phyloP scores from a whole-genome alignment of 179 eudicot species.

The Corrigiola litoralis region DNA sequence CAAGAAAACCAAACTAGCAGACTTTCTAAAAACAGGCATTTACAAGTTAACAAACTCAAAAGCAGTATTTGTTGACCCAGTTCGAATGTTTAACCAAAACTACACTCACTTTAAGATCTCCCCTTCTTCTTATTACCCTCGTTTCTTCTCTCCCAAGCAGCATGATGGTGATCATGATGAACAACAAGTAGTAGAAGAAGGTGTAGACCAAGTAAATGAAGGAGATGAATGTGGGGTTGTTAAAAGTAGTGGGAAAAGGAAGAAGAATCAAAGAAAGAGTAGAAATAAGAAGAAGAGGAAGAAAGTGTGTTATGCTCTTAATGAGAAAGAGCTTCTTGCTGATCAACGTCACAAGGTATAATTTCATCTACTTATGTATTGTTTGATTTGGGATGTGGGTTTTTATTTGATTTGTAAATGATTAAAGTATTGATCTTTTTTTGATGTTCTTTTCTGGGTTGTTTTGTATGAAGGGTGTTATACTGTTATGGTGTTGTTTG shows the following conservation, averaged over 20 bases:
- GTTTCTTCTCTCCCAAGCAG: slow-evolving; percentile 46
- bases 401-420: too few species aligned
- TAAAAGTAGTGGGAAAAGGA: slow-evolving; percentile 36
- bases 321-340: slow-evolving; percentile 61
- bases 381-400: too few species aligned
- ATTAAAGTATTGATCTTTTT: too few species aligned
- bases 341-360: slow-evolving; percentile 75
- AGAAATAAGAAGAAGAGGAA: slow-evolving; percentile 17
- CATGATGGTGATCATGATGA: too few species aligned
- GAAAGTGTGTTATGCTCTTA: slow-evolving; percentile 31
- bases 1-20: slow-evolving; percentile 15
- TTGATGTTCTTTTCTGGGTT: too few species aligned
- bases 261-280: slow-evolving; percentile 24
- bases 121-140: slow-evolving; percentile 68
- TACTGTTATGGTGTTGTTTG: too few species aligned
- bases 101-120: slow-evolving; percentile 65
- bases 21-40: slow-evolving; percentile 49
- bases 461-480: too few species aligned
- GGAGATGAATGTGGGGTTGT: slow-evolving; percentile 15
- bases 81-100: slow-evolving; percentile 59
- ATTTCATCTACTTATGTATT: too few species aligned
- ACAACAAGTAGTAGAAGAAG: background rate
- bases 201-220: background rate
- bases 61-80: slow-evolving; percentile 66
- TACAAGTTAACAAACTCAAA: slow-evolving; percentile 45